These are phyloP conservation scores for Boletellus ananas DNA, from an alignment of 768 basidiomycete genomes.

Conservation along the genomic window DNA sequence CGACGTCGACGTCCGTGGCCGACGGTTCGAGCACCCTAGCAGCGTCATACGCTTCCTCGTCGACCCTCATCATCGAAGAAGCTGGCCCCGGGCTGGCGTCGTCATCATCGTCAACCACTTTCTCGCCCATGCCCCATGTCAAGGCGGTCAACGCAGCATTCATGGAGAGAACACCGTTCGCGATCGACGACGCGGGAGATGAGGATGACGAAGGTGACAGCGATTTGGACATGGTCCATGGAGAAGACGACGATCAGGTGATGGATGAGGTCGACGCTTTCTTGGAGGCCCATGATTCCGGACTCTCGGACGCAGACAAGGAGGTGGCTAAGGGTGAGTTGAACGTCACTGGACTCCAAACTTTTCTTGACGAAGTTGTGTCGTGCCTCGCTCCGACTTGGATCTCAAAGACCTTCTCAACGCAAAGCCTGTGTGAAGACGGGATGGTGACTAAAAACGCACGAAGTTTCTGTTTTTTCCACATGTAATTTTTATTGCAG, in stretches of 20 bases:
- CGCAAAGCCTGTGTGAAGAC: slow-evolving; percentile 48
- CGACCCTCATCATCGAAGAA: slow-evolving; percentile 48
- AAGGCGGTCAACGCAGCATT: slow-evolving; percentile 76
- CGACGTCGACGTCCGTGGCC: slow-evolving; percentile 50
- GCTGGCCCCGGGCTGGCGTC: slow-evolving; percentile 13
- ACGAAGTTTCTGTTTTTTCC: slow-evolving; percentile 10
- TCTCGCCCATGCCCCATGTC: slow-evolving; percentile 62
- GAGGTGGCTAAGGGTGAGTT: slow-evolving; percentile 68
- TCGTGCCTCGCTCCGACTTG: neutral
- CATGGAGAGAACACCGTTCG: slow-evolving; percentile 91
- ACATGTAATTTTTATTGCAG: neutral
- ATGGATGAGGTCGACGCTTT: slow-evolving; percentile 97
- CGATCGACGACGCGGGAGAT: slow-evolving; percentile 86
- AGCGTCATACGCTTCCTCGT: slow-evolving; percentile 36
- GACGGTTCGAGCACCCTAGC: slow-evolving; percentile 29
- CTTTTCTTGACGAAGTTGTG: too few relatives aligned
- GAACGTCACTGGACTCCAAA: too few relatives aligned
- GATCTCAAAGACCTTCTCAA: slow-evolving; percentile 48
- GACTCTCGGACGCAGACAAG: slow-evolving; percentile 75
- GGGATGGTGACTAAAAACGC: neutral
- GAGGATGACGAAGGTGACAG: slow-evolving; percentile 66
- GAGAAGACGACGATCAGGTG: slow-evolving; percentile 68
- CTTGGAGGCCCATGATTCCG: slow-evolving; percentile 89
- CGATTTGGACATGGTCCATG: slow-evolving; percentile 49
- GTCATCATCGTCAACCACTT: slow-evolving; percentile 21